Evolutionary conservation across 768 basidiomycete genomes (phyloP).

Genomic region (Hortiboletus flavorubellus): DNA sequence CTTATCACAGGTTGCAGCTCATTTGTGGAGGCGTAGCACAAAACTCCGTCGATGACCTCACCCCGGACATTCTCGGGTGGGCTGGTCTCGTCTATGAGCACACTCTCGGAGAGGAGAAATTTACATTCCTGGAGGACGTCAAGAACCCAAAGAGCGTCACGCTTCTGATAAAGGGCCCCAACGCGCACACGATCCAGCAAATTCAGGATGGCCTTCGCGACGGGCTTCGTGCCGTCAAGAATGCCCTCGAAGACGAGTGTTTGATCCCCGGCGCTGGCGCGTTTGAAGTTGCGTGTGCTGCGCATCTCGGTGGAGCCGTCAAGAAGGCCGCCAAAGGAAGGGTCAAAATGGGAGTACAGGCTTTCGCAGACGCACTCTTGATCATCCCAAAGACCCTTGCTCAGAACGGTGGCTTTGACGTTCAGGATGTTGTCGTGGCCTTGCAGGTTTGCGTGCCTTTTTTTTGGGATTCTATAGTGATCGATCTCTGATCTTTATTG

Average conservation of each 20-base stretch:
- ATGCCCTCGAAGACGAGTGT: constrained; percentile 86
- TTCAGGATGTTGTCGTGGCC: constrained; percentile 90
- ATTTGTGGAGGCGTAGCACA: constrained; percentile 94
- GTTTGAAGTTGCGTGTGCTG: constrained; percentile 91
- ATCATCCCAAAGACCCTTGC: constrained; percentile 97
- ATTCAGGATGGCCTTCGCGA: constrained; percentile 98
- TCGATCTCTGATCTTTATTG: constrained; percentile 10
- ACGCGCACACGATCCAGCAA: constrained; percentile 92
- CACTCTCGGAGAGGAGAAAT: constrained; percentile 98
- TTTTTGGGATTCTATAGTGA: constrained; percentile 3
- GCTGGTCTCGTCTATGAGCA: constrained; percentile 99
- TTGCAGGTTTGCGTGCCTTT: constrained; percentile 61
- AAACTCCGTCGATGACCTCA: constrained; percentile 96
- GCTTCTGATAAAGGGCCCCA: constrained; percentile 95
- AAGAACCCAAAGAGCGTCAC: constrained; percentile 94
- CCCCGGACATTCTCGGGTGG: constrained; percentile 90
- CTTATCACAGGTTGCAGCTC: constrained; percentile 69
- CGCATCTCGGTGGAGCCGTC: constrained; percentile 71
- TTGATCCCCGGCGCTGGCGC: constrained; percentile 97
- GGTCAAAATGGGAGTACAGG: constrained; percentile 95
- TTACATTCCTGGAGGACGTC: constrained; percentile 96
- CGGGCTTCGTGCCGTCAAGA: constrained; percentile 94
- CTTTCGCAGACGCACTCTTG: constrained; percentile 91
- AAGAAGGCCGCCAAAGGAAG: constrained; percentile 91
- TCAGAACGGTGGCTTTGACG: constrained; percentile 94